These are phyloP conservation scores for Colletotrichum chlorophyti DNA, from an alignment of 2,329 filamentous ascomycete species.

Conservation along the genomic window DNA sequence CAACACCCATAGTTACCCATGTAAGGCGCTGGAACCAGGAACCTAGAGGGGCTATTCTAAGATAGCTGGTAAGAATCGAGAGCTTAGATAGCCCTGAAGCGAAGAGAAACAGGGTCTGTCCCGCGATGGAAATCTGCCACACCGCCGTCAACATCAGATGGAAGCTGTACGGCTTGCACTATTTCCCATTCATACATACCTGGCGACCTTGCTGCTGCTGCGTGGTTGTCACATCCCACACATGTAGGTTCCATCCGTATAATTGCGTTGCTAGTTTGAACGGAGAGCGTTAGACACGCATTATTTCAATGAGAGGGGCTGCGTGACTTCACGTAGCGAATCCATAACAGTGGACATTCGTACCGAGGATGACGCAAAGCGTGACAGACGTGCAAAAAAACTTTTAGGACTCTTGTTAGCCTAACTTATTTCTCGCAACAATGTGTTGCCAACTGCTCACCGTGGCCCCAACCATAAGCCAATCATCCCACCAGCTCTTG, in stretches of 20 bases:
- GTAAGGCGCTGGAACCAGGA: slow-evolving; percentile 43
- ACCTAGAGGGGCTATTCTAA: slow-evolving; percentile 43
- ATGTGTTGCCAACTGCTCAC: slow-evolving; percentile 32
- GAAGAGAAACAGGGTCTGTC: slow-evolving; percentile 46
- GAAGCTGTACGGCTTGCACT: no score
- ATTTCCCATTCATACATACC: no score
- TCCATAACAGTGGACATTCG: neutral
- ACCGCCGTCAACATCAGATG: neutral
- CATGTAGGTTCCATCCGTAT: slow-evolving; percentile 46
- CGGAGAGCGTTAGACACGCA: neutral
- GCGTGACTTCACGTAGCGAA: no score
- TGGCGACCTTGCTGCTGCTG: slow-evolving; percentile 37
- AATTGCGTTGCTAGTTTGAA: slow-evolving; percentile 34
- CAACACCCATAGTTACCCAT: slow-evolving; percentile 34
- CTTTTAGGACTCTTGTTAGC: neutral
- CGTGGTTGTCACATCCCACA: slow-evolving; percentile 41
- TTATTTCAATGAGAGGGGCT: neutral
- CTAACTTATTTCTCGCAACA: neutral
- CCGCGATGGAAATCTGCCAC: slow-evolving; percentile 45
- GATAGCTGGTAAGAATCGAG: slow-evolving; percentile 48
- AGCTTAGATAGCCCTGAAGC: slow-evolving; percentile 45
- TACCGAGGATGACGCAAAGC: slow-evolving; percentile 39
- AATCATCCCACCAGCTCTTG: slow-evolving; percentile 46
- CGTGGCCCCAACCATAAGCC: slow-evolving; percentile 47
- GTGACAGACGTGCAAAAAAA: slow-evolving; percentile 37